Conservation (phyloP, 257 asterid genomes). For the Gentiana macrophylla region DNA sequence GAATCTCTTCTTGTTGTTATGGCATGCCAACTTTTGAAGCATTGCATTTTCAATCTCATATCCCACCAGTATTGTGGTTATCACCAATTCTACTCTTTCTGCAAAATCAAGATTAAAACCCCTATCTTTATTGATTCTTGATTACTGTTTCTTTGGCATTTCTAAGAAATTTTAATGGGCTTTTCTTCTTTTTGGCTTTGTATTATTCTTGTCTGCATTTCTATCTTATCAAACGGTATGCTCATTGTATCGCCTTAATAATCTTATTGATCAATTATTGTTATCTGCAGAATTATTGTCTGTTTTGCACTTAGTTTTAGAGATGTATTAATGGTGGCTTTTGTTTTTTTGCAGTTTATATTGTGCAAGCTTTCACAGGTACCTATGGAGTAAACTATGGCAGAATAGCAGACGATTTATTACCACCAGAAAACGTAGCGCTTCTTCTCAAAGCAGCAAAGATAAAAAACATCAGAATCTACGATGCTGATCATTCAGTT, state of each 20-base stretch:
- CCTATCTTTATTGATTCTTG: conserved; percentile 19
- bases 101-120: conserved; percentile 2
- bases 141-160: conserved; percentile 13
- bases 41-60: conserved; percentile 15
- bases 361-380: conserved; percentile 52
- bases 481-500: conserved; percentile 48
- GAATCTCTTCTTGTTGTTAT: conserved; percentile 42
- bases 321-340: too few relatives aligned
- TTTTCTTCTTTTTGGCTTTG: conserved; percentile 25
- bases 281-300: background rate
- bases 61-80: conserved; percentile 4
- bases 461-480: conserved; percentile 61
- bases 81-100: conserved; percentile 4
- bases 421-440: conserved; percentile 66
- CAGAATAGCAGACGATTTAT: conserved; percentile 60
- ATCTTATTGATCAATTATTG: background rate
- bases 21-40: conserved; percentile 39
- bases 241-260: background rate
- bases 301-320: too few relatives aligned
- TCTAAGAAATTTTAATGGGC: conserved; percentile 24
- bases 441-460: conserved; percentile 56
- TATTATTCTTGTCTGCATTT: conserved; percentile 25
- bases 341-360: conserved; percentile 20
- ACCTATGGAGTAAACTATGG: conserved; percentile 83
- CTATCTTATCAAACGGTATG: conserved; percentile 32